phyloP scores from a whole-genome alignment of 345 rosid genomes.

The Eucalyptus pauciflora region DNA sequence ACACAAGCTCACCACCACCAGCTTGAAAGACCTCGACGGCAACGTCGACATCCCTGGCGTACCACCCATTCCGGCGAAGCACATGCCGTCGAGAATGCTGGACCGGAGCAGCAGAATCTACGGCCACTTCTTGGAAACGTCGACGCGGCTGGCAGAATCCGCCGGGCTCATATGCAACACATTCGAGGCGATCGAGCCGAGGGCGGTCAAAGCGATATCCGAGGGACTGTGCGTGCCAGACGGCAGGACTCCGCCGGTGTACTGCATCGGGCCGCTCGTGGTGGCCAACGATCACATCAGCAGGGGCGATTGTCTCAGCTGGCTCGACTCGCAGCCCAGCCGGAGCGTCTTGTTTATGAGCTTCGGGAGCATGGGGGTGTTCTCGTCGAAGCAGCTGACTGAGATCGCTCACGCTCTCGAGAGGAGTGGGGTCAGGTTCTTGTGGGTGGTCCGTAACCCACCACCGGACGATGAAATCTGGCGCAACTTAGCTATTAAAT shows the following conservation, averaged over 20 bases:
- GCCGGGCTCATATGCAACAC: conserved; percentile 16
- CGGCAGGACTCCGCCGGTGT: conserved; percentile 2
- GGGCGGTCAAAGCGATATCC: not conserved
- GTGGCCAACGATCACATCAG: not conserved
- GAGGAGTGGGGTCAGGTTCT: conserved; percentile 11
- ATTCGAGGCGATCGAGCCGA: conserved; percentile 6
- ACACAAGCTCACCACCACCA: not conserved
- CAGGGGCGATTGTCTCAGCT: not conserved
- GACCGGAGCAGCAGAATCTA: conserved; percentile 3
- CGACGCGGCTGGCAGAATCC: not conserved
- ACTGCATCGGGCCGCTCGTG: conserved; percentile 23
- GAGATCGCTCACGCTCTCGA: conserved; percentile 28
- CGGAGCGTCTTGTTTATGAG: conserved; percentile 16
- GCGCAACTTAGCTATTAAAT: not conserved
- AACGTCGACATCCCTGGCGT: conserved; percentile 8
- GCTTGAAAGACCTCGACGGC: not conserved
- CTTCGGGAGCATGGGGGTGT: conserved; percentile 20
- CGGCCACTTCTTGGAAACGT: not conserved
- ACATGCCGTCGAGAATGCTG: conserved; percentile 1
- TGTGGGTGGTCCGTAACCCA: conserved; percentile 19
- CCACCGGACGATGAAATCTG: not conserved
- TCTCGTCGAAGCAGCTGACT: conserved; percentile 7
- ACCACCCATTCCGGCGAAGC: conserved; percentile 3
- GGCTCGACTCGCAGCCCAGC: conserved; percentile 15
- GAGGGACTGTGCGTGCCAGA: conserved; percentile 9